phyloP scores from a whole-genome alignment of 306 rosid genomes.

The Medicago lupulina region DNA sequence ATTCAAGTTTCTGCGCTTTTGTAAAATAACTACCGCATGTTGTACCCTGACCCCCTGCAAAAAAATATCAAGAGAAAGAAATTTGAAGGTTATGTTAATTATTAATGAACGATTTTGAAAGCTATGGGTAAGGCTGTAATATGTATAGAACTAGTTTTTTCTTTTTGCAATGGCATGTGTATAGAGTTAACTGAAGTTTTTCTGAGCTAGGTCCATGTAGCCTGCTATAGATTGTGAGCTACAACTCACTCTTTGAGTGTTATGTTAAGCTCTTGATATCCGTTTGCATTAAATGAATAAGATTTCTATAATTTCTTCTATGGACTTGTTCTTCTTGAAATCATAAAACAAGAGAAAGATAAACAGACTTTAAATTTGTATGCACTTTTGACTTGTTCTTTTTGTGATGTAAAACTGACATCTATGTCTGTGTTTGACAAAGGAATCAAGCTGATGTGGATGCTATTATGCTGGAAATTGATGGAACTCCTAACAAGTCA shows the following conservation, averaged over 20 bases:
- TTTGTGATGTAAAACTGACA: conserved; percentile 38
- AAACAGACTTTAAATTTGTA: conserved; percentile 16
- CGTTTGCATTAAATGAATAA: conserved; percentile 12
- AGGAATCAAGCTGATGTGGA: conserved; percentile 94
- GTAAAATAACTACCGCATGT: not conserved
- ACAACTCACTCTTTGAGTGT: not conserved
- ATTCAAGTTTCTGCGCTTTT: not conserved
- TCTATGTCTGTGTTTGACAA: conserved; percentile 21
- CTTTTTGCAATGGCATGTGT: not conserved
- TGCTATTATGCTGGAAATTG: conserved; percentile 91
- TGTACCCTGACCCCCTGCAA: not conserved
- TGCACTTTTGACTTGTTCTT: conserved; percentile 31
- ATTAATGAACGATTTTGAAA: conserved; percentile 10
- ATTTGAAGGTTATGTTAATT: conserved; percentile 2
- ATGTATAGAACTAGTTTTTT: not conserved
- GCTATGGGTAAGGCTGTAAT: not conserved
- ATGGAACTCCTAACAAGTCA: conserved; percentile 95
- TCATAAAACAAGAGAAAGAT: not conserved
- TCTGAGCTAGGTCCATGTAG: conserved; percentile 12
- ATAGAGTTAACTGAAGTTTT: conserved; percentile 8
- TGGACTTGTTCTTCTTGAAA: not conserved
- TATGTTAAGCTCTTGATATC: conserved; percentile 28
- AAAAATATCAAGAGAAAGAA: not conserved
- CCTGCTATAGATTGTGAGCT: not conserved
- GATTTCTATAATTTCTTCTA: not conserved